These are phyloP conservation scores for Vanderwaltozyma polyspora DNA, from an alignment of 805 yeast genomes.

Conservation along the genomic window DNA sequence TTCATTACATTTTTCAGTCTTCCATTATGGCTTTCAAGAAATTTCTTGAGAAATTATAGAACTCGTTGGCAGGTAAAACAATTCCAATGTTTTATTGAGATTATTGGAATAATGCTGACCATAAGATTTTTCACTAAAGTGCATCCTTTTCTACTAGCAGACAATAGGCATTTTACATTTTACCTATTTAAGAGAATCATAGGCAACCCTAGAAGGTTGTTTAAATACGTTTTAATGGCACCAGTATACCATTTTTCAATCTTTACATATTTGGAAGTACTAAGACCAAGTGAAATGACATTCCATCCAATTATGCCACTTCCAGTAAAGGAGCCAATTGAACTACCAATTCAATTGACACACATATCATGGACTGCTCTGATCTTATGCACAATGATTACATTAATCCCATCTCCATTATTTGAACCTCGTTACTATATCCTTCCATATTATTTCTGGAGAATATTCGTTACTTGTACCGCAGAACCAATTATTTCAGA, in stretches of 20 bases:
- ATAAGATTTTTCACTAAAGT: slow-evolving; percentile 55
- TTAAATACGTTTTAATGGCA: slow-evolving; percentile 39
- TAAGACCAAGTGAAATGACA: slow-evolving; percentile 27
- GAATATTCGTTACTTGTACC: slow-evolving; percentile 38
- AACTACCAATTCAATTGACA: slow-evolving; percentile 32
- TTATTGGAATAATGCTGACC: slow-evolving; percentile 31
- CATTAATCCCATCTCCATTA: slow-evolving; percentile 80
- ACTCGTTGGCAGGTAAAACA: slow-evolving; percentile 21
- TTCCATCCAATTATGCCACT: slow-evolving; percentile 29
- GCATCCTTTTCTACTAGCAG: slow-evolving; percentile 88
- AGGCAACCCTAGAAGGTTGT: slow-evolving; percentile 30
- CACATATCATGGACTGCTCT: slow-evolving; percentile 42
- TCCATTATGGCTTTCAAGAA: slow-evolving; percentile 58
- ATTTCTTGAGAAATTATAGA: slow-evolving; percentile 32
- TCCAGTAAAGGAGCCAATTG: slow-evolving; percentile 27
- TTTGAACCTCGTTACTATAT: slow-evolving; percentile 92
- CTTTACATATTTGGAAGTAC: slow-evolving; percentile 28
- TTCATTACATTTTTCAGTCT: slow-evolving; percentile 55
- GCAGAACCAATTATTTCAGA: slow-evolving; percentile 28
- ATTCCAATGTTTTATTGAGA: slow-evolving; percentile 22
- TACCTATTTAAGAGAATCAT: slow-evolving; percentile 68
- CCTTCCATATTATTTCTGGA: slow-evolving; percentile 65
- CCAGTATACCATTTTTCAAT: slow-evolving; percentile 61
- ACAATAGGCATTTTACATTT: slow-evolving; percentile 87
- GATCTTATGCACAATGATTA: slow-evolving; percentile 40